Evolutionary conservation across 140 eudicot genomes (phyloP).

Genomic region (Artemisia princeps): DNA sequence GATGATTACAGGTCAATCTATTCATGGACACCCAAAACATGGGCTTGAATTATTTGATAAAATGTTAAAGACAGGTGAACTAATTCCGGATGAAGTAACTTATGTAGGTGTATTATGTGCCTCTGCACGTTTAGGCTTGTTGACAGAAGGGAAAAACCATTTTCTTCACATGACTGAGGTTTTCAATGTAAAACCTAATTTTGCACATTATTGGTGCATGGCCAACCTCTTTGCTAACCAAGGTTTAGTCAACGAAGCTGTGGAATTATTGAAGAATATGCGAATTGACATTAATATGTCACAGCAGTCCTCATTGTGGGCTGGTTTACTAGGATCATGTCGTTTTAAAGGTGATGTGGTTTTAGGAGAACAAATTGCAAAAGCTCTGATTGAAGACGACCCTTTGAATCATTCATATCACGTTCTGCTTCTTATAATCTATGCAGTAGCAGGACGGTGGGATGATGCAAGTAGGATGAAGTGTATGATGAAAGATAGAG

Average conservation of each 20-base stretch:
- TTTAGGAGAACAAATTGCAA: conserved; percentile 61
- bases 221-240: conserved; percentile 63
- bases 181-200: conserved; percentile 51
- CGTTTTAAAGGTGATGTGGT: conserved; percentile 51
- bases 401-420: conserved; percentile 46
- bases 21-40: conserved; percentile 60
- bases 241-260: conserved; percentile 61
- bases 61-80: conserved; percentile 32
- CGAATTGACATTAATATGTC: conserved; percentile 33
- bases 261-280: conserved; percentile 45
- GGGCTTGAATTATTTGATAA: conserved; percentile 49
- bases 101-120: conserved; percentile 74
- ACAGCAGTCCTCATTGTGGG: conserved; percentile 50
- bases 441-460: conserved; percentile 73
- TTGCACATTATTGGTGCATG: conserved; percentile 91
- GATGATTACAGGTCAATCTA: conserved; percentile 71
- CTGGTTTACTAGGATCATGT: conserved; percentile 52
- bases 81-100: conserved; percentile 62
- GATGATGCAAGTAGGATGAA: conserved; percentile 62
- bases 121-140: conserved; percentile 57
- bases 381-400: conserved; percentile 50
- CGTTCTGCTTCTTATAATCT: conserved; percentile 49
- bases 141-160: conserved; percentile 49
- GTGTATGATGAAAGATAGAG: conserved; percentile 53
- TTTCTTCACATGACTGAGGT: conserved; percentile 53